Evolutionary conservation across 768 basidiomycete species (phyloP), one percentile per base, ranked within the genome.

Genomic region (Sutorius australiensis): DNA sequence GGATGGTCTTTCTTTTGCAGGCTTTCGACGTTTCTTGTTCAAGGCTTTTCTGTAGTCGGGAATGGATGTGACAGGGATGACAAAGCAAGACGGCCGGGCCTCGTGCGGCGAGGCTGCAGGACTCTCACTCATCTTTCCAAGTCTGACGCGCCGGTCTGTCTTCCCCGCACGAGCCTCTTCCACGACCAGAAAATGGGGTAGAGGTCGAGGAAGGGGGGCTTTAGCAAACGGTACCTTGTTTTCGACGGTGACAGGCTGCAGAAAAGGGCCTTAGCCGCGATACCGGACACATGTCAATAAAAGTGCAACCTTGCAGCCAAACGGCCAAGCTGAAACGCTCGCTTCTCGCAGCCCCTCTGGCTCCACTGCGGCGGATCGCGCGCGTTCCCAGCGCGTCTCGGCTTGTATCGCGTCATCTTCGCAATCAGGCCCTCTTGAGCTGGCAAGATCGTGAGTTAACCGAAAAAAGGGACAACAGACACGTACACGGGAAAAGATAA

Each of bases 321-420:
- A 39, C 24, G 52, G 50, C 41, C 72, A 57, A 42, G 17, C 46
- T 17, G 17, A 46, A 34, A 39, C 68, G 61, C 19, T 51, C 38
- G 30, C 70, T 30, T 24, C 78, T 51, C 9, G 10, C 9, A 51
- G 32, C 17, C 52, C 59, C 62, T 17, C 60, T 17, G 62, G 61
- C 37, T 79, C 74, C 16, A 81, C 68, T 1, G 80, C 74, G 27
- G 68, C 69, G 5, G 68, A 67, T 50, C 68, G 43, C 2, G 81
- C 74, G 19, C 65, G 73, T 48, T 61, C 61, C 55, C 61, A 64
- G 44, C 82, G 77, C 46, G 71, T 61, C 40, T 69, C 56, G n/a
- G 81, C 81, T 57, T 75, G 70, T 13, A 33, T 57, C 44, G 70
- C 64, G 44, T 62, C 72, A 56, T 84, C 82, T 59, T 83, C 82